phyloP scores from a whole-genome alignment of 2,329 filamentous ascomycete genomes.

The Pseudomassariella vexata region DNA sequence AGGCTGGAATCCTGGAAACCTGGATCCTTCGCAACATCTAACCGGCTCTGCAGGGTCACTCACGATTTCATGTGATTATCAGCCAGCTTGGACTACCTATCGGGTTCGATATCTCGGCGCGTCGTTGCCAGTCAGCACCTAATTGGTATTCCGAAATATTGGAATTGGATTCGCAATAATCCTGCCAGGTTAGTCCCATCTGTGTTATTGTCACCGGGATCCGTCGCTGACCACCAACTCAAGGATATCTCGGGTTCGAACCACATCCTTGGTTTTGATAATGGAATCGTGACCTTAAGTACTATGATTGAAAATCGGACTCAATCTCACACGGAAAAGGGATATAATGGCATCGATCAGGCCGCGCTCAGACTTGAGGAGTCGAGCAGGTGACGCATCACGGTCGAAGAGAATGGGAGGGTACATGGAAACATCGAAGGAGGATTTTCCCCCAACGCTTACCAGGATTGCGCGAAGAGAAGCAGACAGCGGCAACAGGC shows the following conservation, averaged over 20 bases:
- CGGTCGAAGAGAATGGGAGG: slow-evolving; percentile 19
- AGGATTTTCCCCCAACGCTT: slow-evolving; percentile 16
- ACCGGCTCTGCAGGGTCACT: too few relatives aligned
- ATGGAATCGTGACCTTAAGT: slow-evolving; percentile 16
- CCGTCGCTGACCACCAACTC: slow-evolving; percentile 11
- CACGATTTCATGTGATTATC: too few relatives aligned
- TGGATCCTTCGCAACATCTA: too few relatives aligned
- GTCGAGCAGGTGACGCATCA: slow-evolving; percentile 17
- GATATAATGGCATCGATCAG: slow-evolving; percentile 26
- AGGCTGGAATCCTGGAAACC: too few relatives aligned
- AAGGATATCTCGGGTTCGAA: slow-evolving; percentile 7
- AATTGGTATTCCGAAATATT: too few relatives aligned
- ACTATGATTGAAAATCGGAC: slow-evolving; percentile 16
- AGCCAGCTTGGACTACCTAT: slow-evolving; percentile 7
- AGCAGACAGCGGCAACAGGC: slow-evolving; percentile 13
- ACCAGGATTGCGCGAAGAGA: slow-evolving; percentile 20
- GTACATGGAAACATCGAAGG: slow-evolving; percentile 19
- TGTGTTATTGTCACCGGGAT: slow-evolving; percentile 8
- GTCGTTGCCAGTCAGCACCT: slow-evolving; percentile 14
- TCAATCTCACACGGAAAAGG: slow-evolving; percentile 10
- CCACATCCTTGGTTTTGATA: slow-evolving; percentile 9
- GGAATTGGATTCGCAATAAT: too few relatives aligned
- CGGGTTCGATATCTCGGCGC: slow-evolving; percentile 7
- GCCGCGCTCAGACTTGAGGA: slow-evolving; percentile 18
- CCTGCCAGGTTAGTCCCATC: too few relatives aligned